A percentile compares a stretch with the other conserved stretches of the same genome.
Evolutionary conservation across 495 filamentous ascomycete genomes (phyloP).

Genomic region (Bombardia bombarda): DNA sequence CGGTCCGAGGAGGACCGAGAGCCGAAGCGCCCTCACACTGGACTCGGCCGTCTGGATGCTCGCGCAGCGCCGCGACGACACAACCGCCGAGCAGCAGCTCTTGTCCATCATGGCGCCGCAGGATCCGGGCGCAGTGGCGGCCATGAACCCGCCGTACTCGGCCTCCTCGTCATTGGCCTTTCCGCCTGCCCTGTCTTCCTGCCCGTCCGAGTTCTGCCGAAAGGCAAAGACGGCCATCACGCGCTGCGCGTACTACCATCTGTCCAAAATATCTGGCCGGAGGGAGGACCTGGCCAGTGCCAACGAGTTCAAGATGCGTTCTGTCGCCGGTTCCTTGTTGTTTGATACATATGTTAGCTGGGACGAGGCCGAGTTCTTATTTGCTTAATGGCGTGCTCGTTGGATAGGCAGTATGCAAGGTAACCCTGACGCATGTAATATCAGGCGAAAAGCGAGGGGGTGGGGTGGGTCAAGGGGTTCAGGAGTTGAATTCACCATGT

Average conservation of each 20-base stretch:
- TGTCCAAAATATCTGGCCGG: constrained; percentile 5
- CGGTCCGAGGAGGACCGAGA: background rate
- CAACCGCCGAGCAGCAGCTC: background rate
- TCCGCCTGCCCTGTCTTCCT: background rate
- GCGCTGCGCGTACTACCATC: constrained; percentile 11
- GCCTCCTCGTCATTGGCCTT: background rate
- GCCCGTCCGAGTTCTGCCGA: background rate
- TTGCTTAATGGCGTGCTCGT: too few relatives aligned
- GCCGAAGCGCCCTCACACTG: background rate
- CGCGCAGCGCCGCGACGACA: background rate
- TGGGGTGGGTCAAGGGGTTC: too few relatives aligned
- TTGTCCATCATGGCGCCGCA: background rate
- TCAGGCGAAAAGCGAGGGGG: too few relatives aligned
- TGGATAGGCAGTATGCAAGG: too few relatives aligned
- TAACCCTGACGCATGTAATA: too few relatives aligned
- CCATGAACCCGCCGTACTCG: background rate
- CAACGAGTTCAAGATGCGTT: constrained; percentile 4
- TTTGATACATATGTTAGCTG: constrained; percentile 13
- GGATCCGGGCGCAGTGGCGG: background rate
- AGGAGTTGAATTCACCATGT: too few relatives aligned
- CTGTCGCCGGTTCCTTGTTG: constrained; percentile 5
- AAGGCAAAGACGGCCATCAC: constrained; percentile 1
- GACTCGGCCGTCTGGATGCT: constrained; percentile 4
- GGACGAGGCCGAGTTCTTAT: constrained; percentile 16
- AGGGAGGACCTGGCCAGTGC: constrained; percentile 1